Conservation (phyloP, 306 rosid genomes). For the Glycine soja region DNA sequence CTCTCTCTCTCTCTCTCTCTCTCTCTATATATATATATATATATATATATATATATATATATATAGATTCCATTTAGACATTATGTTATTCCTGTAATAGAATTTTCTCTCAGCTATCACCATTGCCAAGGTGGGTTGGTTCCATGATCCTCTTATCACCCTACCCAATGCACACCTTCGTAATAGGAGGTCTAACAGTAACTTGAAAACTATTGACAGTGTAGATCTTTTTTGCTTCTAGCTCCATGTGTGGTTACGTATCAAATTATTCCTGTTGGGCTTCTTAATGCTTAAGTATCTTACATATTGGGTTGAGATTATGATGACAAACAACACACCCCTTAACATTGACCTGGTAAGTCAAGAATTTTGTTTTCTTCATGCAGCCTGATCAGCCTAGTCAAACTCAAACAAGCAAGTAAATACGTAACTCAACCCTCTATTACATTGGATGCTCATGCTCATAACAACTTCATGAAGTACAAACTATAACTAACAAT, state of each 20-base stretch:
- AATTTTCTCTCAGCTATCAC: background rate
- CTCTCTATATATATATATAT: too few relatives aligned
- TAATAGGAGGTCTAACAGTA: slow-evolving; percentile 8
- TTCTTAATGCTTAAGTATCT: slow-evolving; percentile 2
- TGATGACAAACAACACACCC: too few relatives aligned
- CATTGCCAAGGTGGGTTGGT: background rate
- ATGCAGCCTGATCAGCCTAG: too few relatives aligned
- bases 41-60: too few relatives aligned
- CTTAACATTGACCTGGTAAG: too few relatives aligned
- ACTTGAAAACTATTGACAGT: background rate
- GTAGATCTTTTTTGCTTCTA: background rate
- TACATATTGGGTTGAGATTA: background rate
- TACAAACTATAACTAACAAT: background rate
- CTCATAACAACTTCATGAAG: too few relatives aligned
- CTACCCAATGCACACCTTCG: background rate
- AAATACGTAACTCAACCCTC: too few relatives aligned
- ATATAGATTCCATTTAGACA: too few relatives aligned
- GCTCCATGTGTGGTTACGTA: slow-evolving; percentile 9
- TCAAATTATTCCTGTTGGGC: background rate
- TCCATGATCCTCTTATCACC: background rate
- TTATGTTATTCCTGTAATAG: background rate
- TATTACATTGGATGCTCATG: too few relatives aligned
- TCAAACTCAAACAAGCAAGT: too few relatives aligned
- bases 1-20: background rate
- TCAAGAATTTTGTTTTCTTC: too few relatives aligned